phyloP scores from a whole-genome alignment of 169 alveolate species.

The Plasmodium fragile region DNA sequence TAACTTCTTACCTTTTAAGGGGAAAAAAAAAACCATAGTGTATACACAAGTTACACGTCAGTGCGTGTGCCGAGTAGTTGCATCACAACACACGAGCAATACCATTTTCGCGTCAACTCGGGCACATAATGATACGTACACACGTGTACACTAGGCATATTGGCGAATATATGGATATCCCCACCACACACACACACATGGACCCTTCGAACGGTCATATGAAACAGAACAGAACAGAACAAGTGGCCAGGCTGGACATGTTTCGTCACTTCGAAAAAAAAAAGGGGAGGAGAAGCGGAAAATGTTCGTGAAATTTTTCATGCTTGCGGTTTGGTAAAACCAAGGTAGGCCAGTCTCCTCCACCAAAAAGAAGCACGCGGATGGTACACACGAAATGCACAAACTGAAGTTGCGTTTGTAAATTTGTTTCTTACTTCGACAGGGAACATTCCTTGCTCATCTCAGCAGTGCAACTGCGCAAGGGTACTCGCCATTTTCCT shows the following conservation, averaged over 20 bases:
- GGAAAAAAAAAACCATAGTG: background rate
- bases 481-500: background rate
- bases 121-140: background rate
- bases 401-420: background rate
- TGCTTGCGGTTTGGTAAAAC: background rate
- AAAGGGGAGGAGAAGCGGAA: background rate
- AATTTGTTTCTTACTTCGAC: background rate
- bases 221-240: background rate
- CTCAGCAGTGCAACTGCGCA: background rate
- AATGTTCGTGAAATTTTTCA: background rate
- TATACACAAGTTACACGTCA: conserved; percentile 7
- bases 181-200: background rate
- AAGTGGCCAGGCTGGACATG: background rate
- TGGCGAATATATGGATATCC: background rate
- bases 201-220: background rate
- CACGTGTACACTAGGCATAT: background rate
- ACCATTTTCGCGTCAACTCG: background rate
- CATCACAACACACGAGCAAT: background rate
- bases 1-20: background rate
- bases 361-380: background rate
- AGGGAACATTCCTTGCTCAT: background rate
- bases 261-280: background rate
- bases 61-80: background rate
- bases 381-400: background rate
- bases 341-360: background rate